phyloP scores from a whole-genome alignment of 1,139 yeast species.

The Protomyces lactucae-debilis region DNA sequence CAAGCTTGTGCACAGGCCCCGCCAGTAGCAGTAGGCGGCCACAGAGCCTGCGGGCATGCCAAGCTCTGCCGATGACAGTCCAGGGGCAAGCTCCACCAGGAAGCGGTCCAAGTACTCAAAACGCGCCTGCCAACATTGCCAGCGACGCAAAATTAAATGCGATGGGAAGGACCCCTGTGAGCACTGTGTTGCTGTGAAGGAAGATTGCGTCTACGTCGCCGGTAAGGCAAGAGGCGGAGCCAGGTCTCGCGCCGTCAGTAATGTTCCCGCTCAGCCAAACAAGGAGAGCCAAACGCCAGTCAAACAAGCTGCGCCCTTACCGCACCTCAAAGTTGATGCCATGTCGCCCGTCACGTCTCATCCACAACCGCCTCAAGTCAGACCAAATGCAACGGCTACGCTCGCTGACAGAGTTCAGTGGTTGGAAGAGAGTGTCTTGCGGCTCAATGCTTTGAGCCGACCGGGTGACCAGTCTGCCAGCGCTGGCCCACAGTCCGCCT shows the following conservation, averaged over 20 bases:
- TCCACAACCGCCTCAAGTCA: not conserved
- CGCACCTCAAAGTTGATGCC: not conserved
- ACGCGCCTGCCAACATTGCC: conserved; percentile 31
- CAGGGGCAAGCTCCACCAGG: not conserved
- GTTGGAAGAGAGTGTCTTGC: not conserved
- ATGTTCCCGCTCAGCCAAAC: not conserved
- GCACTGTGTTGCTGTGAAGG: conserved; percentile 26
- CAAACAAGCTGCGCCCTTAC: conserved; percentile 2
- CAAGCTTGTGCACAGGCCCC: too few relatives aligned
- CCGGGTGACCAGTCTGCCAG: not conserved
- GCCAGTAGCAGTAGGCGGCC: too few relatives aligned
- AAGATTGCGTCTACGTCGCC: conserved; percentile 31
- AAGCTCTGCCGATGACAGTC: conserved; percentile 3
- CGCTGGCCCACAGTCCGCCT: not conserved
- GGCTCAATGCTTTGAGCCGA: not conserved
- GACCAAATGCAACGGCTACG: not conserved
- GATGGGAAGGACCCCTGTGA: conserved; percentile 30
- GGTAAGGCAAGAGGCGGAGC: conserved; percentile 24
- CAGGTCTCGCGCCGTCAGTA: conserved; percentile 14
- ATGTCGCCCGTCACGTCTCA: not conserved
- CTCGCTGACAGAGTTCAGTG: not conserved
- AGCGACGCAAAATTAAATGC: conserved; percentile 31
- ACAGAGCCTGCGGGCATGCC: not conserved
- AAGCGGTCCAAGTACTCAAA: conserved; percentile 23
- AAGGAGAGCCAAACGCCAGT: too few relatives aligned